Conservation (phyloP, 2,329 filamentous ascomycete genomes). For the Aspergillus aculeatus region DNA sequence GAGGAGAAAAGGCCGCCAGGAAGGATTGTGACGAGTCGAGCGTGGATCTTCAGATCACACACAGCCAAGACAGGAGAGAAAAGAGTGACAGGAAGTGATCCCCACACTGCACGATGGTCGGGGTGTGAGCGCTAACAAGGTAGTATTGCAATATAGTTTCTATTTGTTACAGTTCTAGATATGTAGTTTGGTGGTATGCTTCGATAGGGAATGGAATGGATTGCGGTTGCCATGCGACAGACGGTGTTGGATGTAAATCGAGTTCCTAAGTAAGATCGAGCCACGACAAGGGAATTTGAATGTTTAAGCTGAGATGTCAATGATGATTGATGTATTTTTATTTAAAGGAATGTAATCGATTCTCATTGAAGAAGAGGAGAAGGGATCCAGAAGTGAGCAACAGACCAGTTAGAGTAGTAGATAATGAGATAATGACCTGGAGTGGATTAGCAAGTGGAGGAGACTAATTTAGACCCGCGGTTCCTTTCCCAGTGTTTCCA, state of each 20-base stretch:
- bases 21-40: constrained; percentile 23
- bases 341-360: background rate
- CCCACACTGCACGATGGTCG: constrained; percentile 14
- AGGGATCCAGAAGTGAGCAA: background rate
- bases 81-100: constrained; percentile 14
- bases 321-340: background rate
- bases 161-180: background rate
- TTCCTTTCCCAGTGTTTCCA: background rate
- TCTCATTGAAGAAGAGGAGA: background rate
- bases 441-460: background rate
- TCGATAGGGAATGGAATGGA: background rate
- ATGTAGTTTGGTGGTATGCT: background rate
- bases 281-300: background rate
- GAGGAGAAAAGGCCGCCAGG: constrained; percentile 11
- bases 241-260: background rate
- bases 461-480: background rate
- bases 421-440: background rate
- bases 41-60: constrained; percentile 7
- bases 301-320: background rate
- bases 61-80: constrained; percentile 19
- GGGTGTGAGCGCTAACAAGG: background rate
- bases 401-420: too few species aligned
- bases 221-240: constrained; percentile 5
- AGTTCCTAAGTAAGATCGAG: background rate
- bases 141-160: background rate